A percentile compares a stretch with the other conserved stretches of the same genome.
phyloP scores from a whole-genome alignment of 2,329 filamentous ascomycete genomes.

The Botrytis cinerea region DNA sequence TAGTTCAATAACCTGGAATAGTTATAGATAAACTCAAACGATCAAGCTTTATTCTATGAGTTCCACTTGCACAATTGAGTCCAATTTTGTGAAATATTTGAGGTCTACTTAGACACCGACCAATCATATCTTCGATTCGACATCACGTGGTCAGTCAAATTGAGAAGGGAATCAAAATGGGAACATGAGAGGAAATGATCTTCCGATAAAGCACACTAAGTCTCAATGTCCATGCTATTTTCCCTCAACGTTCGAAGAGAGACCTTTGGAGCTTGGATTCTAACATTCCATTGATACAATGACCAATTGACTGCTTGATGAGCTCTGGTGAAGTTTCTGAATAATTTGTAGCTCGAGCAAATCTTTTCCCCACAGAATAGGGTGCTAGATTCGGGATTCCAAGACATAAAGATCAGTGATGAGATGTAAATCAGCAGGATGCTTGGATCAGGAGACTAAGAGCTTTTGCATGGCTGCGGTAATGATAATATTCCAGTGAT shows the following conservation, averaged over 20 bases:
- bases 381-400: neutral
- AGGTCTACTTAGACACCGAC: neutral
- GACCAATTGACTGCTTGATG: neutral
- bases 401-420: neutral
- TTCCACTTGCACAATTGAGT: rapidly evolving
- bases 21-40: neutral
- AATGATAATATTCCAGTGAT: too few relatives aligned
- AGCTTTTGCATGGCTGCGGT: too few relatives aligned
- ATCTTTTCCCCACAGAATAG: neutral
- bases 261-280: neutral
- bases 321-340: neutral
- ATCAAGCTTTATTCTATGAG: neutral
- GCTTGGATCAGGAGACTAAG: neutral
- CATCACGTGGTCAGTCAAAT: neutral
- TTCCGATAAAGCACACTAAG: neutral
- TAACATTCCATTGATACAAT: neutral
- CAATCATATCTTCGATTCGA: neutral
- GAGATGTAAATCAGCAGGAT: neutral
- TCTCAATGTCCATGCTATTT: neutral
- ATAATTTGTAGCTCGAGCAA: neutral
- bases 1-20: neutral
- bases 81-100: neutral
- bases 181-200: neutral
- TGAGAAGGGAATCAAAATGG: neutral
- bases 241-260: neutral